A percentile compares a stretch with the other conserved stretches of the same genome.
Evolutionary conservation across 202 grass and related monocot species (phyloP).

Genomic region (Digitaria exilis): DNA sequence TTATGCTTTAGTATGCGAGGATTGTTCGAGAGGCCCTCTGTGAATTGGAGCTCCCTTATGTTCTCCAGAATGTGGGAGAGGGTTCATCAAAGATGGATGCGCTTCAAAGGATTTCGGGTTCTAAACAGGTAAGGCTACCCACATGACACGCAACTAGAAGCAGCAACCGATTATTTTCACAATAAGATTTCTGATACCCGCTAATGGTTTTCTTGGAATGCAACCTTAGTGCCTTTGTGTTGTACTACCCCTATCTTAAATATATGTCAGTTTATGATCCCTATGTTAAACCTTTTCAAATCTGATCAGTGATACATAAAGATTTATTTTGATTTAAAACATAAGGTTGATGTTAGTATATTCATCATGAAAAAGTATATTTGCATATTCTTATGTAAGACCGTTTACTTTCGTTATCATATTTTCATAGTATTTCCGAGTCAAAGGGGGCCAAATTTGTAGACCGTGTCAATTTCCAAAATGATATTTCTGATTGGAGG

Average conservation of each 20-base stretch:
- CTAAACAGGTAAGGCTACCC: conserved; percentile 56
- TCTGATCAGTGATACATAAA: no score
- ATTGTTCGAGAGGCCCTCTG: conserved; percentile 90
- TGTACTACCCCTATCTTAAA: neutral
- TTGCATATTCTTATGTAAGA: no score
- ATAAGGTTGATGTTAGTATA: neutral
- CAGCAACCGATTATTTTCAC: neutral
- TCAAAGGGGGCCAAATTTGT: neutral
- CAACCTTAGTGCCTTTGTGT: neutral
- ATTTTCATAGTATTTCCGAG: neutral
- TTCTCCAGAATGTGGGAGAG: conserved; percentile 79
- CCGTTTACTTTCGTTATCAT: neutral
- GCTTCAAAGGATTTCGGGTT: conserved; percentile 56
- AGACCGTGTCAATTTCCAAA: neutral
- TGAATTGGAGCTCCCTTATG: conserved; percentile 89
- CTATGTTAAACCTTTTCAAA: neutral
- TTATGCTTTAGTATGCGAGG: conserved; percentile 65
- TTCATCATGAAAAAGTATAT: neutral
- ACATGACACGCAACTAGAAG: neutral
- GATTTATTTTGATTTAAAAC: no score
- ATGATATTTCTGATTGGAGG: neutral
- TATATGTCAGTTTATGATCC: neutral
- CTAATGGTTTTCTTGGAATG: neutral
- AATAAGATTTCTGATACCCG: neutral
- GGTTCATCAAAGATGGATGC: conserved; percentile 70